These are phyloP conservation scores for Parathielavia appendiculata DNA, from an alignment of 495 filamentous ascomycete species.

Conservation along the genomic window DNA sequence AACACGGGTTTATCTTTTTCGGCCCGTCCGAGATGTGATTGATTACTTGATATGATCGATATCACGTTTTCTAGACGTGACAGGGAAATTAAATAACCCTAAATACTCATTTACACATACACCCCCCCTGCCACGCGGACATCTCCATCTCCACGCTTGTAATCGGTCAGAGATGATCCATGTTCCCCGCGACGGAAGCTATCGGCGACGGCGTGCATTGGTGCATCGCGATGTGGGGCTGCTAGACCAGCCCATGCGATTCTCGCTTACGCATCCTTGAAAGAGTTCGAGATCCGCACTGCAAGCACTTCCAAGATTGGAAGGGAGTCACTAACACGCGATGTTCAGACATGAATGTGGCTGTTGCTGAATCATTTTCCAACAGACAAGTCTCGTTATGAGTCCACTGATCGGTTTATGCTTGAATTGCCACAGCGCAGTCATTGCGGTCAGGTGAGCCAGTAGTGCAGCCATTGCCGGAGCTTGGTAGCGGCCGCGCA, in stretches of 20 bases:
- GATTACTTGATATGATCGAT: neutral
- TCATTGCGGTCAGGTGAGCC: conserved; percentile 1
- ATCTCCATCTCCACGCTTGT: conserved; percentile 8
- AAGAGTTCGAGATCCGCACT: neutral
- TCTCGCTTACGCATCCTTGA: conserved; percentile 9
- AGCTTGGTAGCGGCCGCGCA: neutral
- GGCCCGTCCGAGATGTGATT: conserved; percentile 1
- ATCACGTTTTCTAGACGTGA: conserved; percentile 1
- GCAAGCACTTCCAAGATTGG: conserved; percentile 2
- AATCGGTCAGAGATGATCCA: conserved; percentile 13
- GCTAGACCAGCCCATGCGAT: neutral
- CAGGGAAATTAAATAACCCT: too few species aligned
- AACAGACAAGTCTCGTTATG: neutral
- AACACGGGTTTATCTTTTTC: neutral
- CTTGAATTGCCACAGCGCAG: neutral
- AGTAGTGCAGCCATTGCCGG: neutral
- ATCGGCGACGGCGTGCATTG: conserved; percentile 22
- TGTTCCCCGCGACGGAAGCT: conserved; percentile 22
- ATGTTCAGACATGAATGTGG: neutral
- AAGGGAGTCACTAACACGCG: conserved; percentile 5
- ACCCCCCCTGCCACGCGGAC: neutral
- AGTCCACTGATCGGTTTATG: neutral
- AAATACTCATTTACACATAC: neutral
- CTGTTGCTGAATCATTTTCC: neutral
- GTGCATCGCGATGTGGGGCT: conserved; percentile 7